A percentile compares a stretch with the other conserved stretches of the same genome.
phyloP scores from a whole-genome alignment of 2,329 filamentous ascomycete species.

The Paecilomyces sp. region DNA sequence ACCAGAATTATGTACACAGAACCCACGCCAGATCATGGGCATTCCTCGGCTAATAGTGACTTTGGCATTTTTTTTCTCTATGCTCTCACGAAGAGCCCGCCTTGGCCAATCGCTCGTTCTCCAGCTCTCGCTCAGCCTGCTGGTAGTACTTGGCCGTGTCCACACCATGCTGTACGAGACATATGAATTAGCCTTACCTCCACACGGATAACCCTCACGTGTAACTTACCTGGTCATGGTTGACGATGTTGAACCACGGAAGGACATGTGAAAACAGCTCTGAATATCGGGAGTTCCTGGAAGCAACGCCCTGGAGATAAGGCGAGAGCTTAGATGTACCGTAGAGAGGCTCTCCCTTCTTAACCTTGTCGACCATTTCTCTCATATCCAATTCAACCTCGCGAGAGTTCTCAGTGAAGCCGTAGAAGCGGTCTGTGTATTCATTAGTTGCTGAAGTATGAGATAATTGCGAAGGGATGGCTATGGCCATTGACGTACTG shows the following conservation, averaged over 20 bases:
- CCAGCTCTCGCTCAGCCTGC: conserved; percentile 88
- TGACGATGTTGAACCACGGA: conserved; percentile 98
- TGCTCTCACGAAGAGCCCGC: conserved; percentile 13
- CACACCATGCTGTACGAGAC: conserved; percentile 67
- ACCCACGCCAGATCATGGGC: not conserved
- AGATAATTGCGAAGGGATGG: not conserved
- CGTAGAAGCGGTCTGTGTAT: conserved; percentile 80
- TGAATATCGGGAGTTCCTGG: conserved; percentile 86
- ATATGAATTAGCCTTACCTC: conserved; percentile 6
- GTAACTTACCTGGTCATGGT: conserved; percentile 66
- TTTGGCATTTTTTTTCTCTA: not conserved
- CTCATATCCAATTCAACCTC: conserved; percentile 95
- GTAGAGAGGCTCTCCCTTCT: conserved; percentile 83
- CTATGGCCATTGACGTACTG: conserved; percentile 51
- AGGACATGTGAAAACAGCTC: conserved; percentile 76
- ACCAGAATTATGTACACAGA: not conserved
- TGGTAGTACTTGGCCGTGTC: conserved; percentile 98
- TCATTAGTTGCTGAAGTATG: conserved; percentile 6
- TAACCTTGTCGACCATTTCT: conserved; percentile 96
- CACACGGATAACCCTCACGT: not conserved
- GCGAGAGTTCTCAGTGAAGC: conserved; percentile 82
- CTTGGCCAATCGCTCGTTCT: conserved; percentile 57
- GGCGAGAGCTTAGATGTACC: conserved; percentile 70
- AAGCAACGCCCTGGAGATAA: conserved; percentile 89
- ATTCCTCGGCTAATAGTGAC: conserved; percentile 6